Base-by-base conservation (phyloP, 306 rosid genomes). In the Mucuna pruriens region DNA sequence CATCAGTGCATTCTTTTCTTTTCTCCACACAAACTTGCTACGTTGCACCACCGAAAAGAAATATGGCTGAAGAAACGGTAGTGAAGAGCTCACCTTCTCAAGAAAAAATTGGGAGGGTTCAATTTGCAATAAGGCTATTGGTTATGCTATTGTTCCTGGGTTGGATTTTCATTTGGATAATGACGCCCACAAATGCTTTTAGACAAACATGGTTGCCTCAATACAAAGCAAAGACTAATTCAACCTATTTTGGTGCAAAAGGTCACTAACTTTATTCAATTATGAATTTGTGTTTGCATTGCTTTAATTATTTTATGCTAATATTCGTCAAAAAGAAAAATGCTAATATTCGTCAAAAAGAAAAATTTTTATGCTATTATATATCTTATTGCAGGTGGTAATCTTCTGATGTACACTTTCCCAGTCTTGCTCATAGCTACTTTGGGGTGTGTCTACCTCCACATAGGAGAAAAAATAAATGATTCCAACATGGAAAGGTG, bases 401-500 rank as follows among this genome's bases (percentile, higher is more conserved):
- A 5, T 0, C 77, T 91, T 73, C 57, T 94, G 52, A 33, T 89
- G 19, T 87, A 29, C 87, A 81, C 89, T 57, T 89, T 88, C 20
- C 95, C 98, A 44, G 48, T 91, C 19, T 63, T 94, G 49, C 70
- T 94, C 70, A 76, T 91, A 7, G 97, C 97, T 13, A 44, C 64
- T 67, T 54, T 88, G 86, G 95, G 97, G 16, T 89, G 97, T 76
- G 40, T 91, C 33, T 91, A 85, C 44, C 84, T 89, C 46, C 97
- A 92, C 78, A 20, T 90, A 70, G 83, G 84, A 44, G 84, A 68
- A 77, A 75, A 80, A 19, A 10, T 73, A 84, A 33, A 84, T 52
- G 65, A 64, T 22, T 6, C 72, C 57, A 29, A 78, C 68, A 22
- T 17, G 19, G 6, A 61, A 51, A 63, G 86, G 94, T 84, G 19